Conservation (phyloP, 805 yeast species). For the Metschnikowia peoriensis region DNA sequence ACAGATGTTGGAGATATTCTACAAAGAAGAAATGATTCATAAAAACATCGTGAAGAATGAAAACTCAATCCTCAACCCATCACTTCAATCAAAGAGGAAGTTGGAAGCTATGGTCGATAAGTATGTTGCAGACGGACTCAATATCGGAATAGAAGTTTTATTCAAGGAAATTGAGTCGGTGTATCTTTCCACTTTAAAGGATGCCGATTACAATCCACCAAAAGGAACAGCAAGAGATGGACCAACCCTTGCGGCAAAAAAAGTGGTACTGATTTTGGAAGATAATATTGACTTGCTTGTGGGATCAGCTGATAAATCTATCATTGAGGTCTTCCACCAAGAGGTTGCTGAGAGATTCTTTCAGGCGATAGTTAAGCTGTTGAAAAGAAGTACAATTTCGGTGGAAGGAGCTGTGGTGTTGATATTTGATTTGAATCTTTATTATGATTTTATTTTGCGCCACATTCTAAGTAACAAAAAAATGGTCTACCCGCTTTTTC, state of each 20-base stretch:
- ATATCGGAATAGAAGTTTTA: slow-evolving; percentile 86
- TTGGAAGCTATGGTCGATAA: slow-evolving; percentile 82
- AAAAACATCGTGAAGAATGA: slow-evolving; percentile 63
- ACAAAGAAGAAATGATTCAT: slow-evolving; percentile 73
- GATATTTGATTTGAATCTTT: slow-evolving; percentile 77
- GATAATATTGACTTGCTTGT: slow-evolving; percentile 71
- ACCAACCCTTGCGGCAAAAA: slow-evolving; percentile 61
- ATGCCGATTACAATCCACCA: slow-evolving; percentile 61
- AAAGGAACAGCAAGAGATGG: slow-evolving; percentile 23
- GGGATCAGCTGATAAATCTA: slow-evolving; percentile 82
- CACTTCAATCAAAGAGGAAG: slow-evolving; percentile 74
- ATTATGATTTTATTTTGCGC: slow-evolving; percentile 62
- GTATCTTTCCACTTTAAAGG: slow-evolving; percentile 53
- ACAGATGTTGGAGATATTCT: slow-evolving; percentile 89
- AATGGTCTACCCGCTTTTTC: slow-evolving; percentile 71
- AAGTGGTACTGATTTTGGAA: slow-evolving; percentile 59
- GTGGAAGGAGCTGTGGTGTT: slow-evolving; percentile 79
- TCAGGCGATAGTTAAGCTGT: slow-evolving; percentile 67
- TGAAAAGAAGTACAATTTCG: slow-evolving; percentile 70
- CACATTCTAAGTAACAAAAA: slow-evolving; percentile 56
- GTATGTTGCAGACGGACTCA: slow-evolving; percentile 88
- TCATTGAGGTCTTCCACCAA: slow-evolving; percentile 89
- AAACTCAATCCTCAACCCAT: slow-evolving; percentile 72
- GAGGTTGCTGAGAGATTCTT: slow-evolving; percentile 90
- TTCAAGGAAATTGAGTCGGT: slow-evolving; percentile 74